Evolutionary conservation across 1,284 basidiomycete genomes (phyloP), one percentile per base, ranked within the genome.

Genomic region (Ceratobasidium sp.): DNA sequence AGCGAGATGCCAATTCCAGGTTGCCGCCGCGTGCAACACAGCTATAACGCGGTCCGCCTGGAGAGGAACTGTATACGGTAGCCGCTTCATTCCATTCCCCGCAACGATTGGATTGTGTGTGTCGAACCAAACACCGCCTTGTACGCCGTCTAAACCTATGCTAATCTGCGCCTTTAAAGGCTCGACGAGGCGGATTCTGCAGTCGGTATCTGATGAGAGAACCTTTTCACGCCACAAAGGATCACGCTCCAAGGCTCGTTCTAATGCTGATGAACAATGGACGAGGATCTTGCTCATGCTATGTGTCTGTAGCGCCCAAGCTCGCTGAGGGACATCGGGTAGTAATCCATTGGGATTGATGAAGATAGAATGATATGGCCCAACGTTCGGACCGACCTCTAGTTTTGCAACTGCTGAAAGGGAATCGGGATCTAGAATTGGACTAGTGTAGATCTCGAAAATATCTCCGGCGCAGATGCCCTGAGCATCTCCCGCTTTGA

Each of bases 381-480:
- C 30, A 21, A 50, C 44, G n/a, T n/a, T n/a, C n/a, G n/a, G n/a
- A n/a, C n/a, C n/a, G n/a, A n/a, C n/a, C n/a, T n/a, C n/a, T n/a
- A n/a, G n/a, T n/a, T n/a, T n/a, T 26, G 26, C 30, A 7, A 47
- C 49, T 2, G 35, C 61, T 11, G 47, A 26, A 3, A 58, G 26
- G 1, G 49, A 55, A 18, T 52, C 43, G n/a, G 18, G 23, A 9
- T 47, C 30, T 30, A 8, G 30, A 11, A 82, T 82, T 77, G 91
- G 89, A 78, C 90, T 88, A 14, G 82, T 79, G 78, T 90, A 88
- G 28, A 91, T 71, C 47, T 83, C 85, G 74, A 91, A 84, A 75
- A 88, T 86, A 7, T 85, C 87, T 58, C 89, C 89, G 73, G 85
- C 84, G 14, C 84, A 83, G 26, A 91, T 81, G 0, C 89, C 89